Evolutionary conservation across 2,329 filamentous ascomycete genomes (phyloP), one percentile per base, ranked within the genome.

Genomic region (Alternaria metachromatica): DNA sequence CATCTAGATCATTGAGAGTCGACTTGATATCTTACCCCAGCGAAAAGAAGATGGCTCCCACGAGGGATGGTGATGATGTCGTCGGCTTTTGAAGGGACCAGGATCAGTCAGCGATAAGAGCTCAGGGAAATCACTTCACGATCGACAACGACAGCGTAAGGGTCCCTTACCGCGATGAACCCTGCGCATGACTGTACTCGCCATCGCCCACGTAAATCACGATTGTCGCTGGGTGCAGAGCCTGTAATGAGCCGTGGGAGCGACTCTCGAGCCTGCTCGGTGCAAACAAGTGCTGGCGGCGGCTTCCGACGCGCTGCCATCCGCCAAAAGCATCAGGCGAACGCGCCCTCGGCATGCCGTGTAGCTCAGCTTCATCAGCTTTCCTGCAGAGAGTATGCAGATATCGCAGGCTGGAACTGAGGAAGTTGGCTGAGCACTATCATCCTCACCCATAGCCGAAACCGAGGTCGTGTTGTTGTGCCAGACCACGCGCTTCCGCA

Each of bases 401-500:
- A 9, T 25, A 45, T 30, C 21, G 13, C 54, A 56, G 54, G 44
- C 13, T 48, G 26, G 23, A 12, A 30, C 7, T 11, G 25, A 48
- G 13, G 13, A 56, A 15, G 20, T 10, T 51, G 21, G 10, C 13
- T 25, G 18, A 37, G n/a, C 10, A n/a, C 18, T 45, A 18, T 41
- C 37, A 10, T 41, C 37, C 37, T 41, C 8, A n/a, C 8, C n/a
- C 54, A 48, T 50, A 49, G 50, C 41, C 28, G 41, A 12, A 55
- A 18, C 62, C 64, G 64, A 64, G 62, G 64, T 66, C 37, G 60
- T 50, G 55, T 48, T 28, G 55, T 46, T 51, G 61, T 59, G 61
- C 51, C 57, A 55, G 61, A 54, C 63, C 15, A 48, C 60, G 44
- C 55, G 33, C 33, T 55, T 28, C 49, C 26, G 28, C 44, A 59